Conservation (phyloP, 2,329 filamentous ascomycete genomes). For the Fonsecaea multimorphosa region DNA sequence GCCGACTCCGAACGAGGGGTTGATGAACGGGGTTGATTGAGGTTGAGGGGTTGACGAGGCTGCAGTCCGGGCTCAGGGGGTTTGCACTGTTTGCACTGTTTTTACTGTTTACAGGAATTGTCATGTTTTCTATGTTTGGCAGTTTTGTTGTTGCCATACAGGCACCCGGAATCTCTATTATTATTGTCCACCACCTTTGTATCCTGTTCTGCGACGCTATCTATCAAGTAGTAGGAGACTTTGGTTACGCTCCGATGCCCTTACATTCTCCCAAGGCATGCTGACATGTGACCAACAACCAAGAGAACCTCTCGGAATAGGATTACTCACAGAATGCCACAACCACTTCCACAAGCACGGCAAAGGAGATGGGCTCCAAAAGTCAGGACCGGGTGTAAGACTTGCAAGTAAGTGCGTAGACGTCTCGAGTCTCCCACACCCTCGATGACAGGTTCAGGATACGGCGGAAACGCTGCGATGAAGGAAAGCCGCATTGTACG, state of each 20-base stretch:
- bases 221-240: background rate
- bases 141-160: background rate
- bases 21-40: background rate
- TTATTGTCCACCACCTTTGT: no score
- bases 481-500: conserved; percentile 20
- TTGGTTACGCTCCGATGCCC: background rate
- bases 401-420: conserved; percentile 20
- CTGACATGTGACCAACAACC: background rate
- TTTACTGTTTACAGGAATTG: background rate
- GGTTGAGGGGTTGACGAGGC: background rate
- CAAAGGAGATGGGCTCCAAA: conserved; percentile 24
- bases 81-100: conserved; percentile 13
- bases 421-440: background rate
- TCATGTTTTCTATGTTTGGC: background rate
- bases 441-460: background rate
- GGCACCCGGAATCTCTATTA: no score
- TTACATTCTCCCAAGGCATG: background rate
- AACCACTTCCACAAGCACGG: conserved; percentile 1
- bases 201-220: background rate
- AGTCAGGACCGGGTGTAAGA: conserved; percentile 21
- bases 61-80: background rate
- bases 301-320: background rate
- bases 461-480: conserved; percentile 24
- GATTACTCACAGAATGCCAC: background rate
- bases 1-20: conserved; percentile 4